Conservation (phyloP, 1,284 basidiomycete genomes). For the Malassezia furfur region DNA sequence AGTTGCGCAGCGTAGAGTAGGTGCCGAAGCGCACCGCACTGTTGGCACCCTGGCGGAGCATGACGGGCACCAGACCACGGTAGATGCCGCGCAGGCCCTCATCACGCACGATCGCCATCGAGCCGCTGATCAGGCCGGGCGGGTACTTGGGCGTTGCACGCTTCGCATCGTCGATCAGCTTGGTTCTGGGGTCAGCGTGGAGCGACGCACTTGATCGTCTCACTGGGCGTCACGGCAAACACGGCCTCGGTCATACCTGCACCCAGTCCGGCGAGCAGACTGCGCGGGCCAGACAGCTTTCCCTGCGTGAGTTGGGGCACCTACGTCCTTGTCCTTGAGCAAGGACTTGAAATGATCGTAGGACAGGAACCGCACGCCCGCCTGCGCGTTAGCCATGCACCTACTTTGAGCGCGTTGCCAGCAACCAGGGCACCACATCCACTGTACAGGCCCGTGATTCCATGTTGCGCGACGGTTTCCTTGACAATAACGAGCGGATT, state of each 20-base stretch:
- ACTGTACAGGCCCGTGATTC: constrained; percentile 47
- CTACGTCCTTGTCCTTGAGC: constrained; percentile 58
- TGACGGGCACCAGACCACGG: constrained; percentile 84
- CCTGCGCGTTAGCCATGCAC: constrained; percentile 43
- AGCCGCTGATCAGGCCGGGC: constrained; percentile 77
- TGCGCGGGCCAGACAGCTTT: constrained; percentile 22
- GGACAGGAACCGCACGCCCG: constrained; percentile 84
- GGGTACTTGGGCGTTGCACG: constrained; percentile 67
- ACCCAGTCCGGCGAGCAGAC: constrained; percentile 67
- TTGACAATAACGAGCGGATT: constrained; percentile 46
- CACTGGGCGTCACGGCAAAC: constrained; percentile 89
- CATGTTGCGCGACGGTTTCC: constrained; percentile 44
- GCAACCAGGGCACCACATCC: constrained; percentile 41
- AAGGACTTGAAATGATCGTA: constrained; percentile 86
- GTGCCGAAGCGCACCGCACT: constrained; percentile 94
- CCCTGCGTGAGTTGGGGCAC: constrained; percentile 13
- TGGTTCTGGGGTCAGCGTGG: constrained; percentile 54
- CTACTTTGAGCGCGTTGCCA: constrained; percentile 41
- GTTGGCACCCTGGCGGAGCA: constrained; percentile 95
- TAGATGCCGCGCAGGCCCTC: constrained; percentile 75
- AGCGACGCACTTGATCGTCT: constrained; percentile 73
- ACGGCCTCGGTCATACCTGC: constrained; percentile 91
- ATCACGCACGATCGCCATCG: constrained; percentile 66
- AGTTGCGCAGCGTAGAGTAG: constrained; percentile 72
- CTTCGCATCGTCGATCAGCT: constrained; percentile 89